Conservation (phyloP, 2,329 filamentous ascomycete genomes). For the Beauveria scarabaeidicola region DNA sequence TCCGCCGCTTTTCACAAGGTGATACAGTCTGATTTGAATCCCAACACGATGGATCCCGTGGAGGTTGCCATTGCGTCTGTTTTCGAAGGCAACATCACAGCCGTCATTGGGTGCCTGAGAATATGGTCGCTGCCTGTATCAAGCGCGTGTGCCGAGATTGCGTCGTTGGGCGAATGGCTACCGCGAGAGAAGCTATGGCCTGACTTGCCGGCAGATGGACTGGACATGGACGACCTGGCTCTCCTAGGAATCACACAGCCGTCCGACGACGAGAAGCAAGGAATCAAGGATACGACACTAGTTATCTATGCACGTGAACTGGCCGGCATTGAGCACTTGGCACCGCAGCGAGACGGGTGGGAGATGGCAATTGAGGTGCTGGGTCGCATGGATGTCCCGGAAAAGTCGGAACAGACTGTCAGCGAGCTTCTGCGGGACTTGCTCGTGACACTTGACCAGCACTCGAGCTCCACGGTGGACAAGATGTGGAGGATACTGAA, state of each 20-base stretch:
- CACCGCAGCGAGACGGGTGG: conserved; percentile 62
- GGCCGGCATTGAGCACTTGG: conserved; percentile 45
- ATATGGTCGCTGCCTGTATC: conserved; percentile 75
- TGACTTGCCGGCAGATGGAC: conserved; percentile 50
- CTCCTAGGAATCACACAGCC: conserved; percentile 60
- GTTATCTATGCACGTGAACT: conserved; percentile 65
- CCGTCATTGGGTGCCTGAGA: conserved; percentile 63
- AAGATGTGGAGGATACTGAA: conserved; percentile 73
- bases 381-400: conserved; percentile 67
- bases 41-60: conserved; percentile 66
- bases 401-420: conserved; percentile 65
- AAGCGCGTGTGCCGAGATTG: conserved; percentile 72
- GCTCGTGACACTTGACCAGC: conserved; percentile 53
- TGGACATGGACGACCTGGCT: conserved; percentile 79
- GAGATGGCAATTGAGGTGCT: conserved; percentile 79
- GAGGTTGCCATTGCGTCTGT: conserved; percentile 77
- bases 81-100: conserved; percentile 74
- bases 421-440: conserved; percentile 60
- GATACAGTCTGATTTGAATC: conserved; percentile 60
- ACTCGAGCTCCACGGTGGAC: conserved; percentile 65
- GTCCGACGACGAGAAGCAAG: conserved; percentile 49
- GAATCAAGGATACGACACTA: conserved; percentile 73
- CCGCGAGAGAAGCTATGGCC: conserved; percentile 34
- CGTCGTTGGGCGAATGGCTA: conserved; percentile 77
- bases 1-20: conserved; percentile 62